phyloP scores from a whole-genome alignment of 106 monocot species.

The Acorus gramineus region DNA sequence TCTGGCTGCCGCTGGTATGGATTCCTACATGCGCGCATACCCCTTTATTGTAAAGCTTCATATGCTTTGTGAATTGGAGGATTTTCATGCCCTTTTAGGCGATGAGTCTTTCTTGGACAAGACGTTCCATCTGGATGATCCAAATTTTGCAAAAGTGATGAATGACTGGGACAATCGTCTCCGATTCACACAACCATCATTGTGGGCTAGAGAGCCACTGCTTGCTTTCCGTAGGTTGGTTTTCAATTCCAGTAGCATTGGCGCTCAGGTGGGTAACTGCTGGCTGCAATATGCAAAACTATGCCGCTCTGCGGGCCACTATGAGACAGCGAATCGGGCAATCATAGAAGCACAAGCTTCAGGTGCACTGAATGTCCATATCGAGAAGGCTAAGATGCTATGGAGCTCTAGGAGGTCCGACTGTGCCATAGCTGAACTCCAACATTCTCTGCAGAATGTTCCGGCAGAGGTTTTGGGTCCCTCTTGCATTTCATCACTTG shows the following conservation, averaged over 20 bases:
- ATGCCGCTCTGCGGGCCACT: constrained; percentile 87
- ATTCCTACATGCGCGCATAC: constrained; percentile 97
- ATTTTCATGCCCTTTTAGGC: constrained; percentile 59
- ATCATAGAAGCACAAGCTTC: constrained; percentile 89
- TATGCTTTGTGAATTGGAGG: constrained; percentile 85
- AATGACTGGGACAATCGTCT: constrained; percentile 95
- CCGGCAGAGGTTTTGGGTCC: constrained; percentile 70
- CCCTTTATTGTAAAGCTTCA: constrained; percentile 97
- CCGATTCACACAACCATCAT: constrained; percentile 73
- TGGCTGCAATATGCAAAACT: constrained; percentile 99
- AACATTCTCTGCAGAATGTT: constrained; percentile 72
- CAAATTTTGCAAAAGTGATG: constrained; percentile 42
- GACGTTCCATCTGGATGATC: constrained; percentile 49
- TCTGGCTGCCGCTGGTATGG: constrained; percentile 97
- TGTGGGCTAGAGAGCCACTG: constrained; percentile 93
- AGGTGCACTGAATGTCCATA: constrained; percentile 70
- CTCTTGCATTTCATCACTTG: constrained; percentile 50
- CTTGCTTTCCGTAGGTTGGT: constrained; percentile 87
- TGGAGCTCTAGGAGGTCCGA: constrained; percentile 85
- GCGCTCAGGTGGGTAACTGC: constrained; percentile 76
- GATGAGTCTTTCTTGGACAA: constrained; percentile 69
- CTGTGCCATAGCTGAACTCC: constrained; percentile 86
- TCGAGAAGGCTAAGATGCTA: constrained; percentile 93
- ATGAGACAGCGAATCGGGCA: constrained; percentile 90
- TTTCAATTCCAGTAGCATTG: constrained; percentile 54